Evolutionary conservation across 2,329 filamentous ascomycete species (phyloP), one percentile per base, ranked within the genome.

Genomic region (Exophiala mesophila): DNA sequence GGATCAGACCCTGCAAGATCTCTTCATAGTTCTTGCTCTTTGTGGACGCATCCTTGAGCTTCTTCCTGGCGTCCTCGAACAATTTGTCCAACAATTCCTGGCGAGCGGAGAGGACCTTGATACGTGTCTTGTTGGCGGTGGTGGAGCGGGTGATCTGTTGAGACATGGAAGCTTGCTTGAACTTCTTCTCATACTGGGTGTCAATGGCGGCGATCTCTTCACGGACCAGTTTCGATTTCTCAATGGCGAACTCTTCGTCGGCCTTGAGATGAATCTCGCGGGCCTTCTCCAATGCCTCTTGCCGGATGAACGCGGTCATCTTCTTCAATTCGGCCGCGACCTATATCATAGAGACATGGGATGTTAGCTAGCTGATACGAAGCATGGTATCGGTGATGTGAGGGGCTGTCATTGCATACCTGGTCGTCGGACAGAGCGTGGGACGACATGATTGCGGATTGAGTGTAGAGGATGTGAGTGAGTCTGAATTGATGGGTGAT

Each of bases 291-390:
- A 85, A 79, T 46, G 92, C 92, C 74, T 98, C 92, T 73, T 97
- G 92, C 69, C 88, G 87, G 81, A 98, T 98, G 80, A 98, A 98
- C 64, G 89, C 90, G 47, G 92, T 97, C 92, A 98, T 98, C 80
- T 98, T 98, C 77, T 87, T 89, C 71, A 98, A 86, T 81, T 98
- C 92, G 71, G 87, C 83, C 71, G 86, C 83, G 77, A 98, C 92
- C 88, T 97, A 66, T n/a, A n/a, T n/a, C n/a, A n/a, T n/a, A n/a
- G n/a, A n/a, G n/a, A n/a, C n/a, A n/a, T n/a, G n/a, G n/a, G n/a
- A n/a, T n/a, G n/a, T n/a, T n/a, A n/a, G n/a, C n/a, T n/a, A n/a
- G n/a, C n/a, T n/a, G n/a, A n/a, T n/a, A n/a, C n/a, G n/a, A n/a
- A n/a, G n/a, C n/a, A n/a, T n/a, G n/a, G n/a, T n/a, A n/a, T n/a